A percentile compares a stretch with the other conserved stretches of the same genome.
Conservation (phyloP, 2,329 filamentous ascomycete genomes). For the Diaporthe nobilis region DNA sequence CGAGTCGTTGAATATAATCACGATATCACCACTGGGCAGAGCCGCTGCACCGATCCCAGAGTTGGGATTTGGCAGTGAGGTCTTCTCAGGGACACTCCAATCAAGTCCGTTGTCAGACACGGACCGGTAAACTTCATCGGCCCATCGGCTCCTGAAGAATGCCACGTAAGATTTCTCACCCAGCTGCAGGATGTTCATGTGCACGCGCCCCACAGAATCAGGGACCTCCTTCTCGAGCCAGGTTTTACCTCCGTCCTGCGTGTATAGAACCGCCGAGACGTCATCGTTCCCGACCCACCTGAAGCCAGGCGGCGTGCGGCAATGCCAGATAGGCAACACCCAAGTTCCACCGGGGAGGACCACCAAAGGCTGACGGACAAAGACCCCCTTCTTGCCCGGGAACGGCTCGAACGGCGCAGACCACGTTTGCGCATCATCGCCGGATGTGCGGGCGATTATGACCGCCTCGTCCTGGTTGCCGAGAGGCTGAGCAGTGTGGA, state of each 20-base stretch:
- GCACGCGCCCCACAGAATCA: slow-evolving; percentile 56
- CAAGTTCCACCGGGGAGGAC: slow-evolving; percentile 55
- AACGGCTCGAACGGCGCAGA: slow-evolving; percentile 52
- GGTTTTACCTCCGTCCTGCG: slow-evolving; percentile 53
- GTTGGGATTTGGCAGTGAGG: slow-evolving; percentile 58
- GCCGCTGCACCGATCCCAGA: slow-evolving; percentile 57
- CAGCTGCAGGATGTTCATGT: slow-evolving; percentile 58
- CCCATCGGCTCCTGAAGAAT: slow-evolving; percentile 60
- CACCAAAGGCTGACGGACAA: slow-evolving; percentile 58
- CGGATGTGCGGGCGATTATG: slow-evolving; percentile 54
- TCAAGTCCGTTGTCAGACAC: slow-evolving; percentile 55
- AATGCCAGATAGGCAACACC: slow-evolving; percentile 60
- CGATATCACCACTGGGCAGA: slow-evolving; percentile 52
- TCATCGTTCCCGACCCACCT: slow-evolving; percentile 62
- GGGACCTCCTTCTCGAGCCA: slow-evolving; percentile 57
- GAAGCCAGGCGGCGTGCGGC: slow-evolving; percentile 55
- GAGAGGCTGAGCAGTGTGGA: slow-evolving; percentile 60
- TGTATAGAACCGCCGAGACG: slow-evolving; percentile 55
- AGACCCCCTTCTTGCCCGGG: slow-evolving; percentile 52
- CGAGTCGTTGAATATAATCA: slow-evolving; percentile 59
- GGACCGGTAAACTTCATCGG: slow-evolving; percentile 58
- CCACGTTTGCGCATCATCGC: slow-evolving; percentile 55
- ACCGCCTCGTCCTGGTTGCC: slow-evolving; percentile 60
- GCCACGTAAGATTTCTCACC: slow-evolving; percentile 50
- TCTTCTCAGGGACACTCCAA: slow-evolving; percentile 55